Evolutionary conservation across 345 rosid species (phyloP).

Genomic region (Hypericum perforatum): DNA sequence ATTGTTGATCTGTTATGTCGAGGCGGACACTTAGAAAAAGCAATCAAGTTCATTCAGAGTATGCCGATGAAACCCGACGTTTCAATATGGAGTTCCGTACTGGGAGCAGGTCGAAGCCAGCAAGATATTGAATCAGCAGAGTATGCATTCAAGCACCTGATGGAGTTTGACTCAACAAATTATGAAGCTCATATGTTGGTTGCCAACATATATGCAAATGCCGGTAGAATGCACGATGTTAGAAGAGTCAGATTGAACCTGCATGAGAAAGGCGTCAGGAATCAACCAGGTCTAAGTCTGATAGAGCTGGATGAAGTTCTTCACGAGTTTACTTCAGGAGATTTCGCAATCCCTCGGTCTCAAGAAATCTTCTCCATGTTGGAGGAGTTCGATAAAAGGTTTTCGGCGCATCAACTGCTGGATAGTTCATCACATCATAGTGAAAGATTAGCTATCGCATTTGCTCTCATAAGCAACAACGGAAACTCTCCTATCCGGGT

Average conservation of each 20-base stretch:
- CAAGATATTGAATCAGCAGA: constrained; percentile 11
- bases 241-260: constrained; percentile 15
- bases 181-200: constrained; percentile 17
- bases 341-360: constrained; percentile 8
- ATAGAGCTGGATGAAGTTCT: constrained; percentile 16
- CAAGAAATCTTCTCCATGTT: constrained; percentile 8
- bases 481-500: constrained; percentile 11
- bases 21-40: constrained; percentile 6
- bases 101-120: constrained; percentile 8
- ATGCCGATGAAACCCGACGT: constrained; percentile 18
- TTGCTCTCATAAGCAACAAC: constrained; percentile 15
- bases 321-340: constrained; percentile 13
- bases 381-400: constrained; percentile 9
- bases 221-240: constrained; percentile 15
- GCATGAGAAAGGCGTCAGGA: constrained; percentile 11
- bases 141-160: constrained; percentile 15
- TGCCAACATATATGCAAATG: constrained; percentile 14
- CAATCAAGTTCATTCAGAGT: constrained; percentile 12
- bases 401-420: neutral
- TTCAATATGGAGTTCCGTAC: constrained; percentile 9
- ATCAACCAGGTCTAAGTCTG: constrained; percentile 15
- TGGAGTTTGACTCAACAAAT: constrained; percentile 12
- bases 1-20: constrained; percentile 12
- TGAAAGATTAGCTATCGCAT: constrained; percentile 23
- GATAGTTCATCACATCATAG: constrained; percentile 13